Base-by-base conservation (phyloP, 139 green algal genomes). In the Chlamydomonas sphaeroides region DNA sequence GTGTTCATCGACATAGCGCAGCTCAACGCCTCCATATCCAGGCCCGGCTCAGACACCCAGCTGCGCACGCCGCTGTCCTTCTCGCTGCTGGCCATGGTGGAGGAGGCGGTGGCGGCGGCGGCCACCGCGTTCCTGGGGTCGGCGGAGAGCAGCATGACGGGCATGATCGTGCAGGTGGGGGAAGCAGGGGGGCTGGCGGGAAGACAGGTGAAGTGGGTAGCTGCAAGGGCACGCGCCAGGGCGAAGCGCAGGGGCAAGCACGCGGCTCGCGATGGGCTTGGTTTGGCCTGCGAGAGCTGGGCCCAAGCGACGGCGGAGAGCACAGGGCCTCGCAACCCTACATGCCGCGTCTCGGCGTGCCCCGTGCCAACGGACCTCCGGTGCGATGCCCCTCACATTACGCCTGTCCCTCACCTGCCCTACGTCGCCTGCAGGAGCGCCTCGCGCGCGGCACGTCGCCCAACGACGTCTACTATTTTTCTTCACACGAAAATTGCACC, bases 121-220 rank as follows among this genome's bases (percentile, higher is more conserved):
- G 53, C 72, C 0, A 68, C 72, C 36, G 72, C 38, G 26, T 79
- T 79, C n/a, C 5, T 79, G 36, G 72, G 72, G 38, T 69, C 56
- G 10, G 56, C 33, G 11, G 72, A 79, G 33, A 79, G 72, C 72
- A 79, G 72, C 57, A 79, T 79, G 72, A 79, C 72, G 45, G 72
- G 72, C 38, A 68, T 68, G 56, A 79, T 79, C 35, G 28, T 79
- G 35, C 72, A 79, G 72, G 72, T 79, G 28, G 33, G 63, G 45
- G 45, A 14, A 53, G 45, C 45, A 53, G 14, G 14, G 45, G 45
- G 45, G 51, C 15, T 4, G 51, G 45, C 11, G 14, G 14, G 45
- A 53, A 21, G 45, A 53, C 11, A 14, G 45, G 45, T n/a, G n/a
- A n/a, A n/a, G 45, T 21, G 45, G 45, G 45, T 14, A 17, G 20